Conservation (phyloP, 345 rosid genomes). For the Turritis glabra region DNA sequence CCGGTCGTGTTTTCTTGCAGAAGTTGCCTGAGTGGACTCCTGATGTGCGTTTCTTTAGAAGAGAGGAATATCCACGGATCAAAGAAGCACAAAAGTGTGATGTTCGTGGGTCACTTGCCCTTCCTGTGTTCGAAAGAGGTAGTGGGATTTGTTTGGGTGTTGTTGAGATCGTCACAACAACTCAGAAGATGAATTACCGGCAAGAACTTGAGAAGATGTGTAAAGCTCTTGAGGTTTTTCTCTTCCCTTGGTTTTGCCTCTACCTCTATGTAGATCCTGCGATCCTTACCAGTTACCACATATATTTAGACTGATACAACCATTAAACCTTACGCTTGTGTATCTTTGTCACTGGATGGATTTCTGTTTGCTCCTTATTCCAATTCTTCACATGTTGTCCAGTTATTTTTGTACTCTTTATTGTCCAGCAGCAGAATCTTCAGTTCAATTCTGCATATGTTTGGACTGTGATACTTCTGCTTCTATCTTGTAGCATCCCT, state of each 20-base stretch:
- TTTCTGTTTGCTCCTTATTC: background rate
- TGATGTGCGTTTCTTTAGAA: constrained; percentile 79
- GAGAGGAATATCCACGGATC: constrained; percentile 76
- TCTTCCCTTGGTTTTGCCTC: constrained; percentile 31
- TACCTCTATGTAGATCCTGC: background rate
- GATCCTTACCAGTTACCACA: background rate
- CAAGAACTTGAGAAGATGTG: constrained; percentile 76
- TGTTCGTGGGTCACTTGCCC: constrained; percentile 81
- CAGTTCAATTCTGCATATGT: background rate
- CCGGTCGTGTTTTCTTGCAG: constrained; percentile 77
- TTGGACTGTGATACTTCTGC: constrained; percentile 19
- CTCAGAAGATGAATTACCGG: constrained; percentile 61
- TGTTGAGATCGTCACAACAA: constrained; percentile 82
- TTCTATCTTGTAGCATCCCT: background rate
- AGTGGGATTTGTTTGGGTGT: constrained; percentile 84
- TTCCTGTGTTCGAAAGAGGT: constrained; percentile 79
- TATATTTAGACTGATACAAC: background rate
- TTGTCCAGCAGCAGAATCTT: background rate
- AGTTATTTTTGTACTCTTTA: background rate
- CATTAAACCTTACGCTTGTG: constrained; percentile 1
- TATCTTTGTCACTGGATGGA: background rate
- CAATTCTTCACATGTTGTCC: background rate
- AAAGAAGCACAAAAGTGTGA: constrained; percentile 57
- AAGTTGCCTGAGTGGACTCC: constrained; percentile 96
- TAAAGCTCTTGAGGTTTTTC: constrained; percentile 90